Evolutionary conservation across 352 stramenopile genomes (phyloP), one percentile per base, ranked within the genome.

Genomic region (Globisporangium paroecandrum): DNA sequence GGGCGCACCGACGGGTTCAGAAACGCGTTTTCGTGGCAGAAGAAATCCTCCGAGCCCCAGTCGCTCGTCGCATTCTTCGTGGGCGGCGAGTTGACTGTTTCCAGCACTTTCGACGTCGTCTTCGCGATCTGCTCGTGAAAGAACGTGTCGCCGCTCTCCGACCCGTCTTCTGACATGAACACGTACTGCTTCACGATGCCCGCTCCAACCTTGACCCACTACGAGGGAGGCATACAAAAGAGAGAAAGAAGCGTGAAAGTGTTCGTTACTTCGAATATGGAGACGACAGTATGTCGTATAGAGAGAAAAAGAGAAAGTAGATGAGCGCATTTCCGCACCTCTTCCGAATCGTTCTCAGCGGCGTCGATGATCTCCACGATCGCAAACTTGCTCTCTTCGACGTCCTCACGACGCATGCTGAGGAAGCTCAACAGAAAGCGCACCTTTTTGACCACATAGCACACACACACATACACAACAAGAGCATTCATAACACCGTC

Each of bases 121-220:
- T 66, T 67, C 41, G 76, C 74, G 22, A 93, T 72, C 43, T 89
- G 77, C 38, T 81, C 65, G 56, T 89, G 79, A n/a, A 90, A 77
- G 71, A 89, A 93, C 54, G 83, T 84, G 70, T 89, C 81, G 34
- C 65, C 65, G 20, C 60, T 67, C 18, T 80, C 62, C 13, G 67
- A 68, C 5, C 72, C 77, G 60, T 82, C 69, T 24, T 69, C 65
- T 1, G 78, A 73, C 58, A 89, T 73, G 53, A 85, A 77, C 65
- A 90, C 66, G 34, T 90, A 90, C 74, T 91, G 82, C 65, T 83
- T 82, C n/a, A 91, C 83, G 47, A 90, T 73, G 9, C 82, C 83
- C 0, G 75, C 78, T 38, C 72, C 77, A 43, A 91, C 71, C 24
- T 83, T 83, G 10, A 93, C 85, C 85, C 85, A 93, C 72, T 85